Conservation (phyloP, 169 alveolate genomes). For the Cryptosporidium ryanae region DNA sequence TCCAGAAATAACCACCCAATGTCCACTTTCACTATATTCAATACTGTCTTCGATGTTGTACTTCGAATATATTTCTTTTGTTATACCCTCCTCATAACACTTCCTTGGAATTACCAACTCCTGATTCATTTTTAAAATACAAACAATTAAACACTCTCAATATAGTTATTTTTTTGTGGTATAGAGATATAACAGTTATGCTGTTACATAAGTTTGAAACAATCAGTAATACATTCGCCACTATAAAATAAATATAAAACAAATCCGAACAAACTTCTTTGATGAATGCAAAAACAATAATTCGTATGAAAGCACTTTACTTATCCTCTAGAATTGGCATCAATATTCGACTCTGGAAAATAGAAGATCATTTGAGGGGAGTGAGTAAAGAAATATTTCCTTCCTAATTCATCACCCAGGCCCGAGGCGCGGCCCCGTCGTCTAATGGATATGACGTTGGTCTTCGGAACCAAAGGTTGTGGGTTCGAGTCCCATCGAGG, state of each 20-base stretch:
- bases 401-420: neutral
- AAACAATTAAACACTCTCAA: too few species aligned
- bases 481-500: slow-evolving; percentile 94
- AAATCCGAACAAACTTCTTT: too few species aligned
- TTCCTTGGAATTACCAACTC: slow-evolving; percentile 55
- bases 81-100: neutral
- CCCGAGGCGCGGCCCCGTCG: slow-evolving; percentile 91
- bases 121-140: slow-evolving; percentile 2
- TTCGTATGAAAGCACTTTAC: too few species aligned
- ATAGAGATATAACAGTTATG: too few species aligned
- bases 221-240: too few species aligned
- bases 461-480: slow-evolving; percentile 97
- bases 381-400: neutral
- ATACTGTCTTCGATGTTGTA: slow-evolving; percentile 6
- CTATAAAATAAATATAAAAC: too few species aligned
- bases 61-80: slow-evolving; percentile 1
- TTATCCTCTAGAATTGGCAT: too few species aligned
- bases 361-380: neutral
- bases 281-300: too few species aligned
- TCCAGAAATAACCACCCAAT: slow-evolving; percentile 65
- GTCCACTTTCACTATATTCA: slow-evolving; percentile 10
- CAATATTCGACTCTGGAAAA: too few species aligned
- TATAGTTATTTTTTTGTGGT: too few species aligned
- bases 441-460: slow-evolving; percentile 98
- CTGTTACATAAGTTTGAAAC: too few species aligned